A percentile compares a stretch with the other conserved stretches of the same genome.
Evolutionary conservation across 169 alveolate species (phyloP).

Genomic region (Plasmodium falciparum): DNA sequence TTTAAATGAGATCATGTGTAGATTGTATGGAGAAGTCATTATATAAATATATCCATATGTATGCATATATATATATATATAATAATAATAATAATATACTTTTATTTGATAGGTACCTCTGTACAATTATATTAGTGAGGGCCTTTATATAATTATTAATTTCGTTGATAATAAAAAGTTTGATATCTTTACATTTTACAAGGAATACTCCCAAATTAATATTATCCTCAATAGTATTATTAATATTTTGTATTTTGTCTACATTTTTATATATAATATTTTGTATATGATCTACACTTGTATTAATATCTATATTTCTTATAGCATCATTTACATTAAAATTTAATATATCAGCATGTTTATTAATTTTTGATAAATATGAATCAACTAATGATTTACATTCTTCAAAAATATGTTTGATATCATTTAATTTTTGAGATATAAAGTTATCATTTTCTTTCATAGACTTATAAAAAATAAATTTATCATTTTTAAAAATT

Average conservation of each 20-base stretch:
- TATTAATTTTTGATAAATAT: conserved; percentile 61
- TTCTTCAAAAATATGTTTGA: conserved; percentile 58
- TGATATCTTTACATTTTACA: conserved; percentile 57
- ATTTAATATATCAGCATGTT: conserved; percentile 59
- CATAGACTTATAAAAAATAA: conserved; percentile 67
- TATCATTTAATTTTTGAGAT: conserved; percentile 47
- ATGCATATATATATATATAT: neutral
- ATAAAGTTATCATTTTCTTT: conserved; percentile 66
- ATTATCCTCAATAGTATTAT: conserved; percentile 67
- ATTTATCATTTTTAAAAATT: conserved; percentile 71
- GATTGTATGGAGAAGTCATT: neutral
- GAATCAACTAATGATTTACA: conserved; percentile 40
- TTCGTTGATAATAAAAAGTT: conserved; percentile 68
- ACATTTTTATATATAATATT: conserved; percentile 54
- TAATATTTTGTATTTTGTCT: conserved; percentile 69
- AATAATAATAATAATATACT: no score
- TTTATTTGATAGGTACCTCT: conserved; percentile 33
- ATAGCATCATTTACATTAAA: conserved; percentile 74
- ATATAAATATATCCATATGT: neutral
- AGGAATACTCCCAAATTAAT: conserved; percentile 58
- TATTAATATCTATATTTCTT: conserved; percentile 64
- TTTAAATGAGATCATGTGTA: neutral
- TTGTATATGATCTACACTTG: conserved; percentile 75
- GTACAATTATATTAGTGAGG: conserved; percentile 58
- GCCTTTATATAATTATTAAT: conserved; percentile 67